phyloP scores from a whole-genome alignment of 2,329 filamentous ascomycete genomes.

The Cladophialophora psammophila region DNA sequence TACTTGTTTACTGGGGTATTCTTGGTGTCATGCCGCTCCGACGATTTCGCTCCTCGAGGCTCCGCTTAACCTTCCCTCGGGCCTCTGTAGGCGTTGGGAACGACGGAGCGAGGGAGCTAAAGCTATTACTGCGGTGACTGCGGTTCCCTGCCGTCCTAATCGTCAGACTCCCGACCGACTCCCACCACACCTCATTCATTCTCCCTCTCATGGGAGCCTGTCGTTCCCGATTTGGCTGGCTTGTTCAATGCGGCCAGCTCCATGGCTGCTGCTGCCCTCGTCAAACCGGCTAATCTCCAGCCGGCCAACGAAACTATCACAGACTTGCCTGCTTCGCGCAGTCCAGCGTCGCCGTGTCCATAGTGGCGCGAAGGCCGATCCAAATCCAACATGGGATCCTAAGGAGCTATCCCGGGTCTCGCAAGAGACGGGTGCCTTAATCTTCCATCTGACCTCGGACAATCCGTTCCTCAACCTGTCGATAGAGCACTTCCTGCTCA shows the following conservation, averaged over 20 bases:
- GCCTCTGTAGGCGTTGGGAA: neutral
- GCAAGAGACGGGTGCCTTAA: constrained; percentile 55
- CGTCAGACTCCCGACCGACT: no score
- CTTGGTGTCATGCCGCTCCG: no score
- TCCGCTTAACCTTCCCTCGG: constrained; percentile 1
- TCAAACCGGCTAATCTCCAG: constrained; percentile 14
- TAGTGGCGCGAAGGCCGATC: neutral
- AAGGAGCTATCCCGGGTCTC: constrained; percentile 29
- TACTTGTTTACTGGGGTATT: no score
- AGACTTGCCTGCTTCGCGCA: neutral
- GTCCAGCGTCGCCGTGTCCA: neutral
- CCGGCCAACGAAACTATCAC: neutral
- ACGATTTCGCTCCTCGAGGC: neutral
- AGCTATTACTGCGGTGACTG: no score
- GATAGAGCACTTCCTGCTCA: constrained; percentile 88
- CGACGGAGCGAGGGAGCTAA: no score
- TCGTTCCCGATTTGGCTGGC: neutral
- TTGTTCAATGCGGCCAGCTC: constrained; percentile 31
- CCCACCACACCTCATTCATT: no score
- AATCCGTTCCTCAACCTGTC: constrained; percentile 91
- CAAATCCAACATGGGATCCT: constrained; percentile 25
- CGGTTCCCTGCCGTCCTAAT: no score
- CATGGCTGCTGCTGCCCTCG: constrained; percentile 19
- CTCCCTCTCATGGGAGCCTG: neutral
- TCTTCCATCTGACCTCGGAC: constrained; percentile 73